Evolutionary conservation across 768 basidiomycete genomes (phyloP).

Genomic region (Postia placenta): DNA sequence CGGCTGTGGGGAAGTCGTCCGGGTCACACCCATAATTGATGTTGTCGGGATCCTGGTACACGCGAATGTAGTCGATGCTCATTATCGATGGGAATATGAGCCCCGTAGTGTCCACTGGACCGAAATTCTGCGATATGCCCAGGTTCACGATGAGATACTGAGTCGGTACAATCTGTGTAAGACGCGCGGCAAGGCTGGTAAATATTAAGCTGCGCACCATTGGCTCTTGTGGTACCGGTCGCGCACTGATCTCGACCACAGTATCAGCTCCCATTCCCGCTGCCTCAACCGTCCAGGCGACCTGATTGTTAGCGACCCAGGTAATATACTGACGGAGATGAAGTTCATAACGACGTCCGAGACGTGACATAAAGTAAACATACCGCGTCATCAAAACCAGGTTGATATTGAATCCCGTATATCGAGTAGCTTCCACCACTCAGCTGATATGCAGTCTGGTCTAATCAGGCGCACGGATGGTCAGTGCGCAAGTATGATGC

Average conservation of each 20-base stretch:
- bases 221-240: constrained; percentile 79
- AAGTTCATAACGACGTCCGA: not conserved
- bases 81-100: constrained; percentile 51
- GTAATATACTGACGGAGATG: constrained; percentile 54
- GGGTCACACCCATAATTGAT: constrained; percentile 70
- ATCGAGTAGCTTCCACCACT: constrained; percentile 50
- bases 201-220: constrained; percentile 51
- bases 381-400: constrained; percentile 57
- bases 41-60: constrained; percentile 51
- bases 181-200: not conserved
- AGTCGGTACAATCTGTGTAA: constrained; percentile 5
- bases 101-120: constrained; percentile 48
- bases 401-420: constrained; percentile 81
- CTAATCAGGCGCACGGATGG: constrained; percentile 22
- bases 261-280: constrained; percentile 55
- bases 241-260: constrained; percentile 52
- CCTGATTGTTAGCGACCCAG: constrained; percentile 63
- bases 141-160: constrained; percentile 53
- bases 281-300: constrained; percentile 67
- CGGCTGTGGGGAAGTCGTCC: constrained; percentile 59
- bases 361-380: constrained; percentile 59
- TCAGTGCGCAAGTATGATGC: constrained; percentile 37
- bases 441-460: constrained; percentile 65
- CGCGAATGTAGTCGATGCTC: constrained; percentile 79
- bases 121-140: constrained; percentile 61